These are phyloP conservation scores for Bacidia gigantensis DNA, from an alignment of 495 filamentous ascomycete genomes.

Conservation along the genomic window DNA sequence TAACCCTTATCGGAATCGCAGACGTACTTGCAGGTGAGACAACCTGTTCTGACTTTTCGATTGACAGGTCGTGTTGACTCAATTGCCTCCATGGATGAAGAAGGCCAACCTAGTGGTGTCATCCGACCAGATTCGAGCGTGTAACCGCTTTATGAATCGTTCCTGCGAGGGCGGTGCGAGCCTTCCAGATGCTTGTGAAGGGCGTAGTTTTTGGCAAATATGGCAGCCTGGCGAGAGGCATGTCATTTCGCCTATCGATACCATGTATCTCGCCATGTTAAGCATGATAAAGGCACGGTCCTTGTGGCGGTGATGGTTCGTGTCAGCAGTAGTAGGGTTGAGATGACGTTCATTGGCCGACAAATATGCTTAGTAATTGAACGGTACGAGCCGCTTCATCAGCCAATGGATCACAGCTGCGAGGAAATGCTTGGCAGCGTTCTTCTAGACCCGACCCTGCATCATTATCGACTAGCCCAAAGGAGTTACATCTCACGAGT, in stretches of 20 bases:
- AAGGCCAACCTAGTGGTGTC: no score
- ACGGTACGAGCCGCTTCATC: not conserved
- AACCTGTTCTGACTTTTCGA: slow-evolving; percentile 32
- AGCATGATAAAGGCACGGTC: no score
- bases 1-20: not conserved
- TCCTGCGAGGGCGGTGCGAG: not conserved
- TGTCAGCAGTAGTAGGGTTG: not conserved
- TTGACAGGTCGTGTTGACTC: slow-evolving; percentile 5
- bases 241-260: not conserved
- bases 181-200: not conserved
- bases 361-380: not conserved
- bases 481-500: no score
- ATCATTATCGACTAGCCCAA: no score
- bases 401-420: no score
- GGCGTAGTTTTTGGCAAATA: not conserved
- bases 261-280: no score
- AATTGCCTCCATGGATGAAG: not conserved
- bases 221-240: not conserved
- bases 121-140: no score
- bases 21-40: slow-evolving; percentile 34
- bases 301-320: not conserved
- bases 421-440: no score
- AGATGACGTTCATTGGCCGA: not conserved
- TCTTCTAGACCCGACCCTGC: no score
- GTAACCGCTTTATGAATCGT: no score